Conservation (phyloP, 2,329 filamentous ascomycete genomes). For the Leptosphaerulina australis region DNA sequence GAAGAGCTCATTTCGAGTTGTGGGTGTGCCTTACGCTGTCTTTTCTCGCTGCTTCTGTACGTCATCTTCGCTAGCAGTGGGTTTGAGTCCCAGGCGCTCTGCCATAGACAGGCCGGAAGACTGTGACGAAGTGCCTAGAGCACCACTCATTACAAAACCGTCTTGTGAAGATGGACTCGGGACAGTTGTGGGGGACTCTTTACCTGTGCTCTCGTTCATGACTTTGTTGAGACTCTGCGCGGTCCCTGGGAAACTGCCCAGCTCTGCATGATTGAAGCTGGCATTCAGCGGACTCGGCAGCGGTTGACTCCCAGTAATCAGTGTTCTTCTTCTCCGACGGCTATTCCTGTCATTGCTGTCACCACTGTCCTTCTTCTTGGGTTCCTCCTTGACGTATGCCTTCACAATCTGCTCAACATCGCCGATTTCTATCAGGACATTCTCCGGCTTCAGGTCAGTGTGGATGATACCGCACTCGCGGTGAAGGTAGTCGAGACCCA, state of each 20-base stretch:
- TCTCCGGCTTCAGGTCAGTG: constrained; percentile 96
- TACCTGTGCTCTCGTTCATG: constrained; percentile 73
- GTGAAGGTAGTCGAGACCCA: constrained; percentile 95
- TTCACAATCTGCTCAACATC: constrained; percentile 99
- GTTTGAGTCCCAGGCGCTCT: constrained; percentile 62
- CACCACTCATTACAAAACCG: constrained; percentile 61
- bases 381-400: constrained; percentile 86
- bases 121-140: constrained; percentile 57
- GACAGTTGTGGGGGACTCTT: constrained; percentile 52
- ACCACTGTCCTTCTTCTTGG: constrained; percentile 69
- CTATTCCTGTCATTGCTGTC: constrained; percentile 94
- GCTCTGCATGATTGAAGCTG: constrained; percentile 80
- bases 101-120: constrained; percentile 61
- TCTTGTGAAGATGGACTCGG: constrained; percentile 50
- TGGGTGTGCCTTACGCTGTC: constrained; percentile 73
- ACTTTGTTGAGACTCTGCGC: constrained; percentile 82
- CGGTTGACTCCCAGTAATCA: constrained; percentile 97
- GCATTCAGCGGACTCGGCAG: constrained; percentile 93
- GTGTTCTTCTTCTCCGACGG: constrained; percentile 82
- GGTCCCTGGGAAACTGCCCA: constrained; percentile 63
- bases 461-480: constrained; percentile 99
- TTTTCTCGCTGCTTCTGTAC: constrained; percentile 84
- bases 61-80: constrained; percentile 57
- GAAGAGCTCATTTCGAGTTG: neutral
- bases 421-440: constrained; percentile 97